A percentile compares a stretch with the other conserved stretches of the same genome.
Evolutionary conservation across 1,284 basidiomycete species (phyloP).

Genomic region (Boletus albobrunnescens): DNA sequence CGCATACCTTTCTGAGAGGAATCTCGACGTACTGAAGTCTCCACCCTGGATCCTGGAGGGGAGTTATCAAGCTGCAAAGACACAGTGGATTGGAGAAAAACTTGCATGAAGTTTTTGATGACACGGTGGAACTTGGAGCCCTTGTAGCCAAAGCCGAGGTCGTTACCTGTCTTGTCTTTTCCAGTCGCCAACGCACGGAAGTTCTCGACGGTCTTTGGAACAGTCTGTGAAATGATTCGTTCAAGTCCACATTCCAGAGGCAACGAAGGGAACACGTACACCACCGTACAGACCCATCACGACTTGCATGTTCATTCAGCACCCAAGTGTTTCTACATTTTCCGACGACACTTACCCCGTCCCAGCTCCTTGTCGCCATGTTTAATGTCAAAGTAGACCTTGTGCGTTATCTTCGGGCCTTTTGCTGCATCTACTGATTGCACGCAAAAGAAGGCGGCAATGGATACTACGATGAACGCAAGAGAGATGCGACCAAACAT

Average conservation of each 20-base stretch:
- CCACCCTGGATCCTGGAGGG: conserved; percentile 82
- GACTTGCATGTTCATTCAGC: conserved; percentile 42
- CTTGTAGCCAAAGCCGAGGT: conserved; percentile 83
- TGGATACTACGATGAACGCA: conserved; percentile 57
- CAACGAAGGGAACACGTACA: conserved; percentile 30
- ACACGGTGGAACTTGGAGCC: conserved; percentile 96
- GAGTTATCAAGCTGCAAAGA: conserved; percentile 1
- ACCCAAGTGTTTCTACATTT: conserved; percentile 3
- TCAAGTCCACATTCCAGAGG: conserved; percentile 8
- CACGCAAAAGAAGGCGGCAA: conserved; percentile 67
- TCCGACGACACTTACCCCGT: conserved; percentile 53
- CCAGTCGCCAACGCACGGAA: conserved; percentile 85
- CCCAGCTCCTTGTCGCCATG: conserved; percentile 84
- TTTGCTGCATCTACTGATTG: conserved; percentile 70
- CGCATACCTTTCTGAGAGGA: neutral
- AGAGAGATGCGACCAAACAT: conserved; percentile 63
- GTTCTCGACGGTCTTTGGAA: conserved; percentile 98
- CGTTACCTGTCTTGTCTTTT: conserved; percentile 71
- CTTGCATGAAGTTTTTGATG: conserved; percentile 95
- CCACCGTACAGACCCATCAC: conserved; percentile 85
- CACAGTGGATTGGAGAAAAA: neutral
- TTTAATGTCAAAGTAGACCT: conserved; percentile 91
- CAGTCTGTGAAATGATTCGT: conserved; percentile 54
- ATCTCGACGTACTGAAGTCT: conserved; percentile 66
- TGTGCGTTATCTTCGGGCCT: conserved; percentile 83